Base-by-base conservation (phyloP, 176 grass and related monocot species). In the Pharus latifolius region DNA sequence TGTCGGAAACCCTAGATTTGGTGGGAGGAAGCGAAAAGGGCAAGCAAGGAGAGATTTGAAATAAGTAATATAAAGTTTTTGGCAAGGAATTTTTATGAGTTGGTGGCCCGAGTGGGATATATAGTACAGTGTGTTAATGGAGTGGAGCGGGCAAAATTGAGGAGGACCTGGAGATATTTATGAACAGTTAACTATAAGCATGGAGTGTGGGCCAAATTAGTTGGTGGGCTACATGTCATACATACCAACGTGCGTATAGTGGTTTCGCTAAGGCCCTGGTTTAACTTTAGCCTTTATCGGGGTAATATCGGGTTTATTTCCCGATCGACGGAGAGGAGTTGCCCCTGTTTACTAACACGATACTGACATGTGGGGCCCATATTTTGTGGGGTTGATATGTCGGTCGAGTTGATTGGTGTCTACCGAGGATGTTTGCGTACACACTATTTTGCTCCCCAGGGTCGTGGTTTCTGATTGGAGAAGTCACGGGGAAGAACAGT, bases 1-100 rank as follows among this genome's bases (percentile, higher is more conserved):
- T 19, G 63, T n/a, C 71, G 55, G 70, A 41, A 86, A 86, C 76
- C 80, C 80, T 83, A 88, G 85, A 77, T 83, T 86, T 75, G 75
- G 49, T 60, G 44, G 5, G 70, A 78, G 67, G 69, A 27, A 79
- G 75, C 75, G 49, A 70, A 75, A 52, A 55, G 56, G 70, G 40
- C 20, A 60, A 67, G 61, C 58, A 65, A 60, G 19, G 2, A 27
- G 52, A 71, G 61, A 53, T 73, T 82, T 77, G 54, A 87, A 87
- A 79, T 18, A 9, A 40, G 51, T 53, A 42, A 76, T 61, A 13
- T 56, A 60, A 44, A 75, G 56, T 47, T 31, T 34, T 47, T 48
- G 23, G 53, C 52, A 13, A 13, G 28, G 32, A 47, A 48, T 48
- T 62, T 74, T 49, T 62, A 2, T 15, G 42, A 38, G 43, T 60